Percentiles rank a stretch among this genome's conserved stretches.
phyloP scores from a whole-genome alignment of 306 rosid species.

The Delonix regia region DNA sequence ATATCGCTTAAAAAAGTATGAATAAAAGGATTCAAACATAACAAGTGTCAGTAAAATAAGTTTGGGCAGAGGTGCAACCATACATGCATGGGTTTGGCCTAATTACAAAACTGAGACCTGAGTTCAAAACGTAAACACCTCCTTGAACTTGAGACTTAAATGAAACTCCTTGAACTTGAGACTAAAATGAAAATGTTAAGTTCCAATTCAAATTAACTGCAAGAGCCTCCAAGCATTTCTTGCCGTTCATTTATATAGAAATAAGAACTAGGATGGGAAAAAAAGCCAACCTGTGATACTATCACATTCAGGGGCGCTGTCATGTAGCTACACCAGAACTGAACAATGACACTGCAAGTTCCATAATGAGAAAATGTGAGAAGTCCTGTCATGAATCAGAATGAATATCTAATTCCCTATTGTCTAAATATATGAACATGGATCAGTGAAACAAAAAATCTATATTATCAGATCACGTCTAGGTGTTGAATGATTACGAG shows the following conservation, averaged over 20 bases:
- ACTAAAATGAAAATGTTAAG: neutral
- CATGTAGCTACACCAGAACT: slow-evolving; percentile 98
- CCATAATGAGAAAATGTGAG: slow-evolving; percentile 27
- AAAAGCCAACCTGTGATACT: slow-evolving; percentile 75
- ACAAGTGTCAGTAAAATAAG: neutral
- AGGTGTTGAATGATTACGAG: too few species aligned
- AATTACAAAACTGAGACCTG: neutral
- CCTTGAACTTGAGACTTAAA: neutral
- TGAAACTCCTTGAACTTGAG: neutral
- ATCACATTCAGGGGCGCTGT: slow-evolving; percentile 90
- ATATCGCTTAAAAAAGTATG: neutral
- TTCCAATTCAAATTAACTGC: neutral
- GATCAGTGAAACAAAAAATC: too few species aligned
- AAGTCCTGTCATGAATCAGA: neutral
- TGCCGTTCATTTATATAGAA: neutral
- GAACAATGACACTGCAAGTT: slow-evolving; percentile 76
- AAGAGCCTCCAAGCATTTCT: neutral
- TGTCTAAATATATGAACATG: too few species aligned
- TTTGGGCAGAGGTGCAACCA: too few species aligned
- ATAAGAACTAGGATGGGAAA: slow-evolving; percentile 10
- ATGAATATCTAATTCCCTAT: too few species aligned
- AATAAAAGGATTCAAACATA: neutral
- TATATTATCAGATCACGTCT: too few species aligned
- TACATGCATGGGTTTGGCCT: neutral
- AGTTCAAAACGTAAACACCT: neutral